These are phyloP conservation scores for Rhodamnia rubescens DNA, from an alignment of 345 rosid species.

Conservation along the genomic window DNA sequence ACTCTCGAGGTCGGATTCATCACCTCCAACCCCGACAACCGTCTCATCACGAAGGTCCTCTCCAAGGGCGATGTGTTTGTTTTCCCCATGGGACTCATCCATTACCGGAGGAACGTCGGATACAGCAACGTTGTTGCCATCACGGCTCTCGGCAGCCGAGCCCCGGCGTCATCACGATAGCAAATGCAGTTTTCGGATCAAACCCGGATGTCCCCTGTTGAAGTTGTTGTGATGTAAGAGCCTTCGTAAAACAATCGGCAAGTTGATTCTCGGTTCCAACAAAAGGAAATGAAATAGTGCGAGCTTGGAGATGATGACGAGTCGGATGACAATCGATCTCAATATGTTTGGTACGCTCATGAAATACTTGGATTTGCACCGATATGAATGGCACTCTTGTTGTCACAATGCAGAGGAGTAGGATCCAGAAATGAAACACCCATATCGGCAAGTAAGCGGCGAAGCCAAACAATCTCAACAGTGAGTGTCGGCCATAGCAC, in stretches of 20 bases:
- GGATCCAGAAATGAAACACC: no score
- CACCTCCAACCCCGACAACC: conserved; percentile 10
- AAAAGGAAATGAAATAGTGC: no score
- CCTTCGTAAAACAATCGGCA: conserved; percentile 11
- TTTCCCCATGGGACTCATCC: conserved; percentile 10
- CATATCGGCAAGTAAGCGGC: no score
- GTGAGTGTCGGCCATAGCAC: no score
- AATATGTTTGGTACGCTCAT: no score
- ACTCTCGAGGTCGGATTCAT: conserved; percentile 8
- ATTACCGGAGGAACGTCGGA: conserved; percentile 8
- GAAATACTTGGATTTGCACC: no score
- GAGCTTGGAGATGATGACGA: no score
- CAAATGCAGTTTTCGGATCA: conserved; percentile 10
- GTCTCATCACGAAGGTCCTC: conserved; percentile 7
- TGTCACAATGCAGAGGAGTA: no score
- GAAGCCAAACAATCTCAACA: no score
- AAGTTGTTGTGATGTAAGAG: no score
- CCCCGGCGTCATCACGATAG: conserved; percentile 6
- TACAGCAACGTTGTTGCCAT: neutral
- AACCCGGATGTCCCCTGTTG: neutral
- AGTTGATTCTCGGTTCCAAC: neutral
- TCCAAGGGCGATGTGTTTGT: conserved; percentile 11
- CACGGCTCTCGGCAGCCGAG: conserved; percentile 5
- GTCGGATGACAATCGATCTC: no score
- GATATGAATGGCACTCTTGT: no score